phyloP scores from a whole-genome alignment of 1,139 yeast species.

The Yamadazyma pseudoaaseri region DNA sequence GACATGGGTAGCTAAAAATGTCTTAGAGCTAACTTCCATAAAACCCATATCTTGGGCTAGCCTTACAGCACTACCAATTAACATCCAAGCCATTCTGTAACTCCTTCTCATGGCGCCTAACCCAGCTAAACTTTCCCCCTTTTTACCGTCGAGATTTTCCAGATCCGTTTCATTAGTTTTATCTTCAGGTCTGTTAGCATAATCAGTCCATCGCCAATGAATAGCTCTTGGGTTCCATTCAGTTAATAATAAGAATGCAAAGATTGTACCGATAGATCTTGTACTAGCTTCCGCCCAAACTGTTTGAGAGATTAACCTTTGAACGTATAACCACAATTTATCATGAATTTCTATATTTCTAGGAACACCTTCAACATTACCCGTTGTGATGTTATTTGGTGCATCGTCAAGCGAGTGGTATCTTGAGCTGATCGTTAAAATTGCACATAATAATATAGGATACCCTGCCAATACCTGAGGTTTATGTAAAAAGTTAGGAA shows the following conservation, averaged over 20 bases:
- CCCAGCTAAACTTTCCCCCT: slow-evolving; percentile 59
- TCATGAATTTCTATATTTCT: slow-evolving; percentile 69
- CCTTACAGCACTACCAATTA: slow-evolving; percentile 82
- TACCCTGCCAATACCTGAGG: slow-evolving; percentile 68
- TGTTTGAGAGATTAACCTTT: slow-evolving; percentile 76
- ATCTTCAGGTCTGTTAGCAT: slow-evolving; percentile 64
- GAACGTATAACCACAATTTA: slow-evolving; percentile 80
- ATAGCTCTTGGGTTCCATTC: slow-evolving; percentile 97
- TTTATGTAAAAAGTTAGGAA: slow-evolving; percentile 71
- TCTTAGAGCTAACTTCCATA: slow-evolving; percentile 69
- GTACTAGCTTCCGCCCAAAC: slow-evolving; percentile 96
- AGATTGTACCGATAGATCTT: slow-evolving; percentile 80
- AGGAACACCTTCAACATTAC: slow-evolving; percentile 29
- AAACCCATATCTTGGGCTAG: slow-evolving; percentile 86
- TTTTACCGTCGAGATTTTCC: slow-evolving; percentile 3
- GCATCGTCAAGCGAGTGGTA: slow-evolving; percentile 57
- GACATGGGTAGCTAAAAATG: slow-evolving; percentile 79
- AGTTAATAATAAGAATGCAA: slow-evolving; percentile 81
- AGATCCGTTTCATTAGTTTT: slow-evolving; percentile 20
- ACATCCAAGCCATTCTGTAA: slow-evolving; percentile 92
- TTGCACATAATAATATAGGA: slow-evolving; percentile 78
- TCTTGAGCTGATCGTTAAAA: slow-evolving; percentile 75
- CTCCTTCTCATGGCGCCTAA: slow-evolving; percentile 83
- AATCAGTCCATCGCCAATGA: slow-evolving; percentile 85
- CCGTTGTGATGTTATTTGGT: slow-evolving; percentile 21